phyloP scores from a whole-genome alignment of 257 asterid species.

The Salvia miltiorrhiza region DNA sequence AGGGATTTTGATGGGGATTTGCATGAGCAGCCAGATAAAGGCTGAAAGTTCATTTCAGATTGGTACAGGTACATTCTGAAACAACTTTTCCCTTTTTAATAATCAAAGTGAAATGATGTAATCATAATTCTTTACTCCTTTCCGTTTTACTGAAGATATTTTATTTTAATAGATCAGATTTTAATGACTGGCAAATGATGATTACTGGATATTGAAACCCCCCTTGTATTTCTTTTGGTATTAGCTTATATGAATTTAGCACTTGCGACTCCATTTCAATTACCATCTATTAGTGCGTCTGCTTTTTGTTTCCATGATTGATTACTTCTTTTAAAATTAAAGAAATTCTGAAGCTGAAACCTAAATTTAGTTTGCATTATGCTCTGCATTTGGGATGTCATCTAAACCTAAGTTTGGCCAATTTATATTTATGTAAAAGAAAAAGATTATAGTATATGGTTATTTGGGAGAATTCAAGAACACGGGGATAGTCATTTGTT shows the following conservation, averaged over 20 bases:
- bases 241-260: neutral
- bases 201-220: neutral
- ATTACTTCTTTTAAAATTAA: neutral
- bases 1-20: slow-evolving; percentile 56
- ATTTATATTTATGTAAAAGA: neutral
- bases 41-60: slow-evolving; percentile 42
- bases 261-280: neutral
- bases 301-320: neutral
- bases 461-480: neutral
- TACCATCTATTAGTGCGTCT: neutral
- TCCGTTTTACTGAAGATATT: neutral
- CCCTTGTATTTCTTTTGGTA: neutral
- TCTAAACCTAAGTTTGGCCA: neutral
- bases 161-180: neutral
- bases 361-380: neutral
- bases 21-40: slow-evolving; percentile 53
- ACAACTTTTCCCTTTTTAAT: neutral
- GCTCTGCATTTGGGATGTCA: slow-evolving; percentile 9
- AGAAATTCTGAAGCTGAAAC: slow-evolving; percentile 9
- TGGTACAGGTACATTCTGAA: slow-evolving; percentile 29
- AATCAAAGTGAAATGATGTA: neutral
- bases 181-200: neutral
- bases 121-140: neutral
- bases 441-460: neutral
- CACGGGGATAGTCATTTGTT: too few relatives aligned